Evolutionary conservation across 1,139 yeast species (phyloP).

Genomic region (Hemisphaericaspora xylanilytica): DNA sequence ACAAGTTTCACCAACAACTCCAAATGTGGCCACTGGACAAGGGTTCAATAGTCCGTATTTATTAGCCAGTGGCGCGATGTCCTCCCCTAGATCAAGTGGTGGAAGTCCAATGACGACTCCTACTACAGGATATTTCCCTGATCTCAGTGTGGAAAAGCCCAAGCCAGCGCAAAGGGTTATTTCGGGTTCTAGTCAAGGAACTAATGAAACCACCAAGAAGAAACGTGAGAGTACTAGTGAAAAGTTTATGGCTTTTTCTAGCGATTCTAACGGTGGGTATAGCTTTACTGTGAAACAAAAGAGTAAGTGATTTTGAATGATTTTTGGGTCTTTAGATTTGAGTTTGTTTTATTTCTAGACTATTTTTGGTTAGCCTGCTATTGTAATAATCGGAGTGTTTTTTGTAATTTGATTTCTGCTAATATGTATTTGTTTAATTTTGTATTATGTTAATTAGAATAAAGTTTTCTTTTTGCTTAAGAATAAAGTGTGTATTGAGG

Average conservation of each 20-base stretch:
- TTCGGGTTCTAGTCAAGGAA: not conserved
- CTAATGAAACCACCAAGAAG: not conserved
- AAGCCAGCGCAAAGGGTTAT: not conserved
- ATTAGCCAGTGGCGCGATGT: constrained; percentile 53
- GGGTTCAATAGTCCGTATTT: constrained; percentile 58
- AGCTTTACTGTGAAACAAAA: constrained; percentile 37
- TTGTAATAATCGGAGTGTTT: no score
- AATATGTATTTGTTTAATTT: no score
- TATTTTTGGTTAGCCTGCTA: no score
- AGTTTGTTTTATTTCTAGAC: no score
- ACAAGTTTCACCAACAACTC: constrained; percentile 27
- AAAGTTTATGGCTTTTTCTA: constrained; percentile 40
- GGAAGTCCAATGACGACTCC: constrained; percentile 24
- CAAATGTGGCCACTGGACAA: constrained; percentile 23
- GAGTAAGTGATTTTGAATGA: no score
- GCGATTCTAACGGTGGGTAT: constrained; percentile 40
- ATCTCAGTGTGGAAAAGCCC: not conserved
- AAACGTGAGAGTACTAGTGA: constrained; percentile 13
- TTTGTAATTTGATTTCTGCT: no score
- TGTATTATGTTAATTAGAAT: no score
- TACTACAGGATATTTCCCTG: constrained; percentile 1
- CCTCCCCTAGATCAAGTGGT: constrained; percentile 41
- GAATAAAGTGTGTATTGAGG: no score
- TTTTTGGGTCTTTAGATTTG: no score
- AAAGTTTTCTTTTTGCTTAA: no score